phyloP scores from a whole-genome alignment of 768 basidiomycete species.

The Austroboletus festivus region DNA sequence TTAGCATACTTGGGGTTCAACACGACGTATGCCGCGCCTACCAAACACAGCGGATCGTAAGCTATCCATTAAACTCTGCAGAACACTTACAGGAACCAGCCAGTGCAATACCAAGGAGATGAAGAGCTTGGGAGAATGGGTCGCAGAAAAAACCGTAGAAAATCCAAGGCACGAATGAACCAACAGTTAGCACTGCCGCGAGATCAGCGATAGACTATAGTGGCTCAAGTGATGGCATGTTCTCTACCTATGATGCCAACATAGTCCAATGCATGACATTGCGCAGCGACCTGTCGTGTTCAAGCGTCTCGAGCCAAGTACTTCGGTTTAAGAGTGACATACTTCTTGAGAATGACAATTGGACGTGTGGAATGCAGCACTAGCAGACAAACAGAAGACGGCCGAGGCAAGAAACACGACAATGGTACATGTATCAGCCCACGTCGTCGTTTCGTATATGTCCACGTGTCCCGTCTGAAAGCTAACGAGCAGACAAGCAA shows the following conservation, averaged over 20 bases:
- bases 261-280: slow-evolving; percentile 71
- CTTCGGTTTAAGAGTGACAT: slow-evolving; percentile 16
- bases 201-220: slow-evolving; percentile 7
- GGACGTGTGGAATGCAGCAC: slow-evolving; percentile 71
- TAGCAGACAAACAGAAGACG: slow-evolving; percentile 67
- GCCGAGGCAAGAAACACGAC: slow-evolving; percentile 67
- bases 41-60: slow-evolving; percentile 1
- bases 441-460: slow-evolving; percentile 52
- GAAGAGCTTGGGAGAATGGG: slow-evolving; percentile 48
- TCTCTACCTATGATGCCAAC: slow-evolving; percentile 68
- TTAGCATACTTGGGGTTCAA: slow-evolving; percentile 75
- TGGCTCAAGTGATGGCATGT: slow-evolving; percentile 1
- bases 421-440: slow-evolving; percentile 59
- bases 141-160: slow-evolving; percentile 80
- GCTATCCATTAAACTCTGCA: background rate
- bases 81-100: slow-evolving; percentile 56
- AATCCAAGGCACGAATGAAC: slow-evolving; percentile 74
- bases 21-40: slow-evolving; percentile 72
- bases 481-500: slow-evolving; percentile 51
- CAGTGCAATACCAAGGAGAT: slow-evolving; percentile 48
- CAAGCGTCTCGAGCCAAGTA: background rate
- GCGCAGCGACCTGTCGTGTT: slow-evolving; percentile 49
- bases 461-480: slow-evolving; percentile 51
- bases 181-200: slow-evolving; percentile 57
- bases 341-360: slow-evolving; percentile 72